Evolutionary conservation across 805 yeast genomes (phyloP), one percentile per base, ranked within the genome.

Genomic region (Blastobotrys americana): DNA sequence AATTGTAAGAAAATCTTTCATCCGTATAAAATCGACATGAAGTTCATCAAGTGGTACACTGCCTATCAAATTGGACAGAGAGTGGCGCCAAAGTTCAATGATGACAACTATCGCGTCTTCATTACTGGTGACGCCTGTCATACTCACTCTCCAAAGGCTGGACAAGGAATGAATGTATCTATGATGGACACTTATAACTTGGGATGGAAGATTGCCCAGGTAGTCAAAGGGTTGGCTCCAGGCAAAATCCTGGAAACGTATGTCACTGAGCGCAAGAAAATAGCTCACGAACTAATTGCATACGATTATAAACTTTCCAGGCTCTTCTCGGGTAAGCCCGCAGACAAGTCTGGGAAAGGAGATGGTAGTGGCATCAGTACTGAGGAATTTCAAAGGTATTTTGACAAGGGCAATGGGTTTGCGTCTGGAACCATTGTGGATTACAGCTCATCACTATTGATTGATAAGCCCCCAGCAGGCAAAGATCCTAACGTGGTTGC

Each of bases 61-160:
- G 63, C 63, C 16, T 61, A 61, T 38, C 63, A 59, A 42, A 58
- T 64, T 42, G 66, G 68, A 15, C 68, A 64, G 45, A 45, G 68
- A 25, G 68, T 64, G 16, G 54, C 65, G 3, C 43, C 55, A 4
- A 37, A 50, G 16, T 59, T 60, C 47, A 50, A 45, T n/a, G 39
- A 49, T n/a, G 16, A 3, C 18, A 20, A 41, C 39, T 54, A 56
- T 43, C 47, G 65, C n/a, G 58, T 62, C n/a, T 62, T 62, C 45
- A 59, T 63, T 31, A 49, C 54, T 28, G 66, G 67, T 2, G 66
- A 63, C 44, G 66, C 63, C 8, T 47, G 58, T 19, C 64, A 59
- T 44, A 60, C 65, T 3, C 64, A 61, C 44, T 59, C 64, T 10
- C 66, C 66, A 9, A 59, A 61, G 46, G 66, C 67, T 37, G 67